Evolutionary conservation across 371 early-diverging fungal genomes (phyloP).

Genomic region (Lichtheimia corymbifera): DNA sequence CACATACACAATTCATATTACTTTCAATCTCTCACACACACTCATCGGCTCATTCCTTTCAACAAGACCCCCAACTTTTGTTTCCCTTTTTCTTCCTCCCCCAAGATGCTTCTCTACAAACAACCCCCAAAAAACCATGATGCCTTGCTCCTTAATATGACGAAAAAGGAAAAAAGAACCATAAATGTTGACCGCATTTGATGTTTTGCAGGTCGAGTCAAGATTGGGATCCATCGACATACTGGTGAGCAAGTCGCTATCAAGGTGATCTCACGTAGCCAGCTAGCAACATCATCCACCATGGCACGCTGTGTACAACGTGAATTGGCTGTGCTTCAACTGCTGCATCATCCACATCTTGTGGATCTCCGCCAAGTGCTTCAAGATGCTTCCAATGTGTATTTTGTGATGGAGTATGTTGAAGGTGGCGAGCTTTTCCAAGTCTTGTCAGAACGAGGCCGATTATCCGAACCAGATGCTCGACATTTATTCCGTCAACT

Average conservation of each 20-base stretch:
- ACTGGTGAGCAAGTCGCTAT: constrained; percentile 82
- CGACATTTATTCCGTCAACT: constrained; percentile 91
- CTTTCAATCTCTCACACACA: background rate
- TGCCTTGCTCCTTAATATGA: constrained; percentile 11
- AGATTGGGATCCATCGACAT: constrained; percentile 72
- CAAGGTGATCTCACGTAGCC: constrained; percentile 80
- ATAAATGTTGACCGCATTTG: constrained; percentile 1
- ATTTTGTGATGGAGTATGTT: constrained; percentile 93
- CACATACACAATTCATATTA: background rate
- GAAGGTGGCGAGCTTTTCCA: constrained; percentile 96
- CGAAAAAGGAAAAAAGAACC: constrained; percentile 13
- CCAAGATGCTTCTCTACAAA: background rate
- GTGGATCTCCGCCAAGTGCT: constrained; percentile 86
- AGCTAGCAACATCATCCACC: constrained; percentile 48
- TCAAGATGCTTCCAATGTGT: constrained; percentile 66
- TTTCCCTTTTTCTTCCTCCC: constrained; percentile 3
- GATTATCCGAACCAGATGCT: constrained; percentile 84
- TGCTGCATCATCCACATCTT: constrained; percentile 89
- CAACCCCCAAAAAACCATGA: background rate
- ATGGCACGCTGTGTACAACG: constrained; percentile 81
- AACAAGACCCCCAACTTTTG: background rate
- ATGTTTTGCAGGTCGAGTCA: constrained; percentile 66
- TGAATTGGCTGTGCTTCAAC: constrained; percentile 88
- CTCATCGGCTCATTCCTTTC: background rate
- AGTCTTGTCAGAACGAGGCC: constrained; percentile 81